A percentile compares a stretch with the other conserved stretches of the same genome.
Conservation (phyloP, 345 rosid species). For the Sisymbrium altissimum region DNA sequence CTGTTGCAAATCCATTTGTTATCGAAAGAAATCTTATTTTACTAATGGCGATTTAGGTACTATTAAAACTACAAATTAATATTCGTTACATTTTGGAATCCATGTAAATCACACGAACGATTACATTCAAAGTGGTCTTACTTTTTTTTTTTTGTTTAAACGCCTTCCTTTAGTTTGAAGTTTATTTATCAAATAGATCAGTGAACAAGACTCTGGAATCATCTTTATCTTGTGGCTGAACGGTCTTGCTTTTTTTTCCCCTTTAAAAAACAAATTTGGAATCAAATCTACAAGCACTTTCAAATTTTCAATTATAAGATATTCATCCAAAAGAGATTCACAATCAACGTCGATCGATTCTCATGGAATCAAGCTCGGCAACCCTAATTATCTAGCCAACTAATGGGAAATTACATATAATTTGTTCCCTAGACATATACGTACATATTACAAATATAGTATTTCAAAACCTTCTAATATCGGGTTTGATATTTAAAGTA, state of each 20-base stretch:
- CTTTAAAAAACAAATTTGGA: neutral
- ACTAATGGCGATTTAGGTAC: neutral
- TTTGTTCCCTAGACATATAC: neutral
- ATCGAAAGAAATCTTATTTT: neutral
- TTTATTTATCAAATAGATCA: slow-evolving; percentile 25
- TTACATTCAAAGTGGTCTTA: slow-evolving; percentile 28
- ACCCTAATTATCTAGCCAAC: neutral
- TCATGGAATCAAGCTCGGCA: neutral
- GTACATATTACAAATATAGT: neutral
- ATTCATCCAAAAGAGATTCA: slow-evolving; percentile 31
- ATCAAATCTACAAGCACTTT: slow-evolving; percentile 30
- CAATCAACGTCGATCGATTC: slow-evolving; percentile 24
- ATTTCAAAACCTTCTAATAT: neutral
- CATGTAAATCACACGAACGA: slow-evolving; percentile 6
- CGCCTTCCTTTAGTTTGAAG: slow-evolving; percentile 22
- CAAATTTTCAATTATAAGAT: slow-evolving; percentile 22
- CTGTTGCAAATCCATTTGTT: neutral
- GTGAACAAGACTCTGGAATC: slow-evolving; percentile 31
- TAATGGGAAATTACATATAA: neutral
- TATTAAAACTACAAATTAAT: neutral
- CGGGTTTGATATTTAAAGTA: neutral
- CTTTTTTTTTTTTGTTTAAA: neutral
- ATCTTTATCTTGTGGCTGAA: slow-evolving; percentile 34
- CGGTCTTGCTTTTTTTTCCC: slow-evolving; percentile 24
- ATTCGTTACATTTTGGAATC: slow-evolving; percentile 5